Evolutionary conservation across 1,284 basidiomycete genomes (phyloP).

Genomic region (Sparassis latifolia): DNA sequence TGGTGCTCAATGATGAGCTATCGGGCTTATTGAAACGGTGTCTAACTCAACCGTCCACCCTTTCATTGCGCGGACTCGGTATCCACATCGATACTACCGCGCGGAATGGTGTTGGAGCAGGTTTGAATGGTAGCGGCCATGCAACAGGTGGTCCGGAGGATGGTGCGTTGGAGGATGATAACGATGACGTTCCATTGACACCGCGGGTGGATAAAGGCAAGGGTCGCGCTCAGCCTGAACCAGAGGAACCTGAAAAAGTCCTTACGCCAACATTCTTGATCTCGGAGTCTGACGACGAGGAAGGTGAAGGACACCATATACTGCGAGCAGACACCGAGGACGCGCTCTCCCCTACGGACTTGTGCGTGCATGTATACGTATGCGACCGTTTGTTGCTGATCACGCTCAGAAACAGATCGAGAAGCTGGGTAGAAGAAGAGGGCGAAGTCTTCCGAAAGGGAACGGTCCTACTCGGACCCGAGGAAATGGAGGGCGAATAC

Average conservation of each 20-base stretch:
- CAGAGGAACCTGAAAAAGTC: conserved; percentile 59
- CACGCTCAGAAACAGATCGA: conserved; percentile 40
- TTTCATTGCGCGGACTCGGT: conserved; percentile 45
- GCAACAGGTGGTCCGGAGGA: conserved; percentile 18
- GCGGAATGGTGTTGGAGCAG: conserved; percentile 1
- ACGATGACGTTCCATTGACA: conserved; percentile 42
- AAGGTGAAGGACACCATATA: conserved; percentile 46
- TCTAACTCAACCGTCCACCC: conserved; percentile 25
- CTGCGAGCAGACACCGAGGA: conserved; percentile 28
- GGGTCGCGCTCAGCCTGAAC: conserved; percentile 58
- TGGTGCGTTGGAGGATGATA: conserved; percentile 18
- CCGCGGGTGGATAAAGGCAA: conserved; percentile 73
- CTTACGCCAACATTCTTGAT: conserved; percentile 67
- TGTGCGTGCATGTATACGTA: conserved; percentile 34
- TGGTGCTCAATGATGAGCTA: conserved; percentile 69
- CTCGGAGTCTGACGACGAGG: conserved; percentile 49
- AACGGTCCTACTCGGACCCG: conserved; percentile 68
- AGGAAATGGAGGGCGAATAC: conserved; percentile 81
- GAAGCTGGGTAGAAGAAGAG: conserved; percentile 80
- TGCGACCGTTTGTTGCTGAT: neutral
- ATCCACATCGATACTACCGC: conserved; percentile 22
- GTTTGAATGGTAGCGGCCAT: conserved; percentile 13
- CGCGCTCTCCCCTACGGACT: conserved; percentile 46
- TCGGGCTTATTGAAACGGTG: conserved; percentile 44
- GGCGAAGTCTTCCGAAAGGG: conserved; percentile 93